Evolutionary conservation across 306 rosid species (phyloP).

Genomic region (Hippophae gyantsensis): DNA sequence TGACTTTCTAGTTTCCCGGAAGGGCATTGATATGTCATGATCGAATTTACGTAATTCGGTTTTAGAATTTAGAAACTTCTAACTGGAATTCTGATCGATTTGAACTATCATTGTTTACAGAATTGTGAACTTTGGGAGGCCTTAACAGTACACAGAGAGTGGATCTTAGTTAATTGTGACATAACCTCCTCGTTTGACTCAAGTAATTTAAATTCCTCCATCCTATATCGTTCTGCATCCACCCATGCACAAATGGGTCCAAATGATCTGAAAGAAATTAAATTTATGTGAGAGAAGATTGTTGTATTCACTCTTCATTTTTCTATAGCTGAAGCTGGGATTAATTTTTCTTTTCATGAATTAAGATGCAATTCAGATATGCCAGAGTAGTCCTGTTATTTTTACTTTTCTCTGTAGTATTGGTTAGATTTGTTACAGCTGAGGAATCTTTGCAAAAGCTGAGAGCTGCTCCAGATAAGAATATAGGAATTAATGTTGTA

Average conservation of each 20-base stretch:
- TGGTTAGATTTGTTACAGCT: constrained; percentile 32
- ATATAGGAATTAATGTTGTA: constrained; percentile 56
- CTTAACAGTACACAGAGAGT: too few relatives aligned
- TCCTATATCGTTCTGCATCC: neutral
- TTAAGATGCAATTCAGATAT: constrained; percentile 29
- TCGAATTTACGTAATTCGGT: neutral
- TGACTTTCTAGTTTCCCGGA: neutral
- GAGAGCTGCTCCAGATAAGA: constrained; percentile 62
- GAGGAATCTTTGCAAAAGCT: constrained; percentile 38
- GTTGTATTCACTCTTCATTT: constrained; percentile 5
- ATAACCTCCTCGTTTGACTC: neutral
- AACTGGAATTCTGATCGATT: neutral
- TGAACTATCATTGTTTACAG: too few relatives aligned
- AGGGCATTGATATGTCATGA: constrained; percentile 1
- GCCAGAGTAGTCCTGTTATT: constrained; percentile 26
- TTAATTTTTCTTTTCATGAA: neutral
- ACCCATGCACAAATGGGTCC: constrained; percentile 25
- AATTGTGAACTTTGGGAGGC: too few relatives aligned
- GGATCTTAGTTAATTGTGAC: too few relatives aligned
- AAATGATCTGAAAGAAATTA: constrained; percentile 22
- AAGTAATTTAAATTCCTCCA: constrained; percentile 11
- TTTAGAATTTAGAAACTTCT: neutral
- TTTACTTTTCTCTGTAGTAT: constrained; percentile 27
- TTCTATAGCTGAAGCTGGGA: constrained; percentile 7
- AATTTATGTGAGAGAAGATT: constrained; percentile 2